Evolutionary conservation across 2,329 filamentous ascomycete species (phyloP), one percentile per base, ranked within the genome.

Genomic region (Neopestalotiopsis sp.): DNA sequence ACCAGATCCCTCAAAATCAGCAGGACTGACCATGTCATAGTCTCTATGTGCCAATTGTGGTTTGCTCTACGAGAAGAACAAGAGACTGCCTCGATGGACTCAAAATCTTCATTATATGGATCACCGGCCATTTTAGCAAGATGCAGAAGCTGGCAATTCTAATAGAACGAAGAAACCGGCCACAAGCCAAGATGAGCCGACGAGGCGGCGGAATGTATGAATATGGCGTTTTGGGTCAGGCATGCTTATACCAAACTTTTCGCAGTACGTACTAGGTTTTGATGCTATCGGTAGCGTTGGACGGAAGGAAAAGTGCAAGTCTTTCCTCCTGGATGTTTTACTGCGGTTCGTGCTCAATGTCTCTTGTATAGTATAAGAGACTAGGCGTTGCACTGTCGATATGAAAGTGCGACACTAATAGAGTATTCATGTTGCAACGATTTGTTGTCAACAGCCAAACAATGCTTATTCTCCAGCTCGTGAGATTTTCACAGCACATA

Each of bases 11-110:
- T 6, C 45, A 9, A 24, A 59, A 30, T 5, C 6, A 65, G 12
- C 24, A 45, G n/a, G 53, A 40, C 62, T 65, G 32, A 65, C 42
- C 10, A 9, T 28, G 45, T 4, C 12, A 24, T 73, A 95, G 93
- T 92, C 93, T 38, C 89, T 98, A 4, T 98, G 95, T 83, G 93
- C 95, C 81, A 98, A 97, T 79, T 98, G 95, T 79, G 95, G 94
- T 68, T 91, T 95, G 74, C 83, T 95, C 24, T 98, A 93, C 79
- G 95, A 98, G 81, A 91, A 94, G 67, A 93, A 97, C 80, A 92
- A 93, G 81, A 91, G 91, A 72, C 86, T 97, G 0, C 95, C 95
- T 9, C 89, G 90, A 34, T 94, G 91, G 91, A 90, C 90, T 3
- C 90, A 90, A 76, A 88, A 91, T 70, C 84, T 95, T 61, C 94